Conservation (phyloP, 352 stramenopile genomes). For the Phytophthora capsici region DNA sequence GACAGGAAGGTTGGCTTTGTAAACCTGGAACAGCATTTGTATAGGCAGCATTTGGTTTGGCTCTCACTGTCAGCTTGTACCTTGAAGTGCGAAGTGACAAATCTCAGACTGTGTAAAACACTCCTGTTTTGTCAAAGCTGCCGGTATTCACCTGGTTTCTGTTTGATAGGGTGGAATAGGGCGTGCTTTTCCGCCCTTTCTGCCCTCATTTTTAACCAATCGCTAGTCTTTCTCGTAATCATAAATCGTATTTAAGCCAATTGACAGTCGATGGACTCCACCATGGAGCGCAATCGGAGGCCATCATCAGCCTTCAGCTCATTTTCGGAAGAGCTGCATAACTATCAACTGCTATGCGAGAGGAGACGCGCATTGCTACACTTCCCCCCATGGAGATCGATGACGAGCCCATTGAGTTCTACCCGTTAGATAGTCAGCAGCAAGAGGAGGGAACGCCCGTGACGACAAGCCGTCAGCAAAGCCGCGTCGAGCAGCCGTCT, state of each 20-base stretch:
- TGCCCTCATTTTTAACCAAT: constrained; percentile 16
- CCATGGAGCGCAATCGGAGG: constrained; percentile 11
- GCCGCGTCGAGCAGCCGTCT: background rate
- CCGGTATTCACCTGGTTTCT: background rate
- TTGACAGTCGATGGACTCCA: too few relatives aligned
- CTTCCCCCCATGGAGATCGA: constrained; percentile 7
- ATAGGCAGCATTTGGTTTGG: too few relatives aligned
- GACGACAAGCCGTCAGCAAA: background rate
- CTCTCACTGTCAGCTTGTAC: too few relatives aligned
- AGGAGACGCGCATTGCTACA: background rate
- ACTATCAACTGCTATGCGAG: constrained; percentile 2
- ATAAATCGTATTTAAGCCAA: constrained; percentile 10
- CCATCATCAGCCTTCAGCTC: constrained; percentile 11
- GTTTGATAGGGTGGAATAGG: constrained; percentile 25
- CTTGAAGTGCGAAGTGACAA: background rate
- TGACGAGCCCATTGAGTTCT: constrained; percentile 38
- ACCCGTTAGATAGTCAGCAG: constrained; percentile 25
- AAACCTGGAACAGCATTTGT: too few relatives aligned
- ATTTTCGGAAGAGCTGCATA: constrained; percentile 22
- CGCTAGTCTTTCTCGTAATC: background rate
- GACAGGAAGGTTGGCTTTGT: too few relatives aligned
- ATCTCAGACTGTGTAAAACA: too few relatives aligned
- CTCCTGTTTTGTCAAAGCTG: background rate
- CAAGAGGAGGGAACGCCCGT: constrained; percentile 4
- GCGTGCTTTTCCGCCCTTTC: constrained; percentile 5